Base-by-base conservation (phyloP, 2,329 filamentous ascomycete genomes). In the Amylocarpus encephaloides region DNA sequence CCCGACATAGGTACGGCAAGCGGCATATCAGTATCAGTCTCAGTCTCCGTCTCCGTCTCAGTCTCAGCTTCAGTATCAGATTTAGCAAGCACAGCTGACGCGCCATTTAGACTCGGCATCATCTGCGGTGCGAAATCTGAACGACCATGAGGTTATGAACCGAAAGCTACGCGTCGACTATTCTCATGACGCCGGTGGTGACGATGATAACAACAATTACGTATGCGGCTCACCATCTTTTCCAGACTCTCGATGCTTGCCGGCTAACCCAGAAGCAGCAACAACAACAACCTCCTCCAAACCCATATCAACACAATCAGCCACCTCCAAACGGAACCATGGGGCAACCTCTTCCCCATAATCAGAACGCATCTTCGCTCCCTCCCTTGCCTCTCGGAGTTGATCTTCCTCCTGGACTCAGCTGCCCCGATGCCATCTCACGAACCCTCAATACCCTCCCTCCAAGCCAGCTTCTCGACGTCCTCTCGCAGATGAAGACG, bases 101-200 rank as follows among this genome's bases (percentile, higher is more conserved):
- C 36, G 52, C 43, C 32, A 32, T n/a, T 49, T 35, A 82, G 81
- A 85, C 62, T 84, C 90, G 22, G 93, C 93, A 30, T 89, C 92
- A 34, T 95, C 90, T 2, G 93, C 93, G 2, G 92, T 97, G 43
- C 85, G 92, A 60, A 97, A 98, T 66, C 74, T 97, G 46, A 95
- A 97, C 72, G 90, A 95, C 68, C 85, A 89, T 71, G 92, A 97
- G 67, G 83, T 96, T 65, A 94, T 95, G 84, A 90, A 90, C 49
- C 82, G 93, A 63, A 95, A 95, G 69, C 78, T 98, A 56, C 82
- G 91, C 53, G 93, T 98, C 49, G 93, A 97, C 70, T 98, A 94
- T 70, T 93, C 88, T 52, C 95, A 95, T 68, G 92, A 96, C 67
- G 41, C 52, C 2, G 85, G 82, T 40, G 78, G 79, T 55, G 83